A percentile compares a stretch with the other conserved stretches of the same genome.
phyloP scores from a whole-genome alignment of 257 asterid genomes.

The Penstemon eatonii region DNA sequence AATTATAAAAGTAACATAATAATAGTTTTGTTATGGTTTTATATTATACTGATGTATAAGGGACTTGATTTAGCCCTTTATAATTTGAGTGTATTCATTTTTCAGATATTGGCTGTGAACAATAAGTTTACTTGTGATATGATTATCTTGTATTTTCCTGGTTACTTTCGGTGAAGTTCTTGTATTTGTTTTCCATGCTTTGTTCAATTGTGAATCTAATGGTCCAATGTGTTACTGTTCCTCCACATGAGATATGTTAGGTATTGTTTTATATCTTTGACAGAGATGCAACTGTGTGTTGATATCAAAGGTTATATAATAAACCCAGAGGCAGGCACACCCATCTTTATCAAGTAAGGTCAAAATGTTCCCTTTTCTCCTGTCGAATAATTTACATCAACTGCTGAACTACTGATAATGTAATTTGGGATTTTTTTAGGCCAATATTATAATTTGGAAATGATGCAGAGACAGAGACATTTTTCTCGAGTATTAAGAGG shows the following conservation, averaged over 20 bases:
- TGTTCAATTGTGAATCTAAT: too few species aligned
- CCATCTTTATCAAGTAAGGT: background rate
- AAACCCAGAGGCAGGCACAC: background rate
- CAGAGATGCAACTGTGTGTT: background rate
- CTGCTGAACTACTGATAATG: too few species aligned
- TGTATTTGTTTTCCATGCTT: background rate
- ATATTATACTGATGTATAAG: constrained; percentile 7
- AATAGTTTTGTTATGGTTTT: constrained; percentile 14
- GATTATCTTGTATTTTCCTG: background rate
- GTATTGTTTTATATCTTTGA: background rate
- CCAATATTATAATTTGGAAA: background rate
- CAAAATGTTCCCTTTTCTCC: background rate
- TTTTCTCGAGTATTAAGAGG: too few species aligned
- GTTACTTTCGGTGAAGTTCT: background rate
- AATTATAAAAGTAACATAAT: background rate
- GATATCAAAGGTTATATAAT: background rate
- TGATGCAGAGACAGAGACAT: background rate
- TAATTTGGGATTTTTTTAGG: too few species aligned
- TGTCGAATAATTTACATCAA: background rate
- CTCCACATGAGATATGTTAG: too few species aligned
- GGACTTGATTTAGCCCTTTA: background rate
- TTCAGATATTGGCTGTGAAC: background rate
- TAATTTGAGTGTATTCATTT: background rate
- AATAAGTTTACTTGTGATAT: background rate
- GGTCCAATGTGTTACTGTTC: too few species aligned